Base-by-base conservation (phyloP, 805 yeast species). In the Saccharomycopsis babjevae region DNA sequence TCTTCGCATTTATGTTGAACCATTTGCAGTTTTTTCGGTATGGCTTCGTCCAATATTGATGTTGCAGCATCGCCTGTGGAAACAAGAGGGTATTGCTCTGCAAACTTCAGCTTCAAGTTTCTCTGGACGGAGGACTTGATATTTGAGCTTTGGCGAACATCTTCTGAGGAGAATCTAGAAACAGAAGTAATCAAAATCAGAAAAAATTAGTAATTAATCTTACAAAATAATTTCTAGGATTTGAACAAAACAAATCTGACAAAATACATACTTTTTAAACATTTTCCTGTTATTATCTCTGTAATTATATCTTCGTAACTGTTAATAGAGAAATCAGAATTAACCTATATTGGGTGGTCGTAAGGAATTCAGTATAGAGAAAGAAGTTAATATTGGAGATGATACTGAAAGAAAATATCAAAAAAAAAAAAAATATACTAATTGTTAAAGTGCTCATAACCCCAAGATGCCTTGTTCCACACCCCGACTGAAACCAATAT, bases 51-150 rank as follows among this genome's bases (percentile, higher is more conserved):
- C 54, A 92, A 86, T 13, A 81, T 84, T 5, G 84, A 81, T 43
- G 28, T 20, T 20, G 52, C 25, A 22, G 52, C 25, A 22, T 46
- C 52, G 22, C 52, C 52, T 22, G 52, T 46, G 68, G 88, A 96
- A 65, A 90, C 73, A n/a, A 73, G 75, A 22, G 90, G 91, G 70
- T 85, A 92, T 72, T 86, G 90, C 3, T 77, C 76, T 1, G 86
- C 87, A 59, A 92, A 78, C 68, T 85, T 88, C 20, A 87, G 66
- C 70, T 89, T 89, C 66, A 93, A 77, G n/a, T 87, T 86, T 72
- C 97, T 82, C 72, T 91, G 97, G n/a, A 88, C 92, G 1, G 97
- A 92, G 0, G 97, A 88, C 73, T 92, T 92, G 72, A 92, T 86
- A 70, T 93, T 93, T 15, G 97, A 85, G 66, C 94, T 85, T 8